These are phyloP conservation scores for Mollisiaceae sp. DNA, from an alignment of 2,329 filamentous ascomycete species.

Conservation along the genomic window DNA sequence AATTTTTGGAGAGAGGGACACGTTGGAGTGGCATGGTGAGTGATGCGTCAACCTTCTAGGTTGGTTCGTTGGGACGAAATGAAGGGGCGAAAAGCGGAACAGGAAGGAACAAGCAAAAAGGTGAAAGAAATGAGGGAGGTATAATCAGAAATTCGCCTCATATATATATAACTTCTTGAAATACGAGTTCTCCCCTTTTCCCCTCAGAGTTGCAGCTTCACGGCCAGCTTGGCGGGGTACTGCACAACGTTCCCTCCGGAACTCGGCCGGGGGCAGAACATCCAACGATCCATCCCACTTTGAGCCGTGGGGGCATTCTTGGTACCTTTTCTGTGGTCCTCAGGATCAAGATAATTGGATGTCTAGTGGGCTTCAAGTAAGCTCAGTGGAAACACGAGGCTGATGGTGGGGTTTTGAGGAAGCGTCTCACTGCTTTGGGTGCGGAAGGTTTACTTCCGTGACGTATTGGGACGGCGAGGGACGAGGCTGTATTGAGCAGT, in stretches of 20 bases:
- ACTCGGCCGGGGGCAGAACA: background rate
- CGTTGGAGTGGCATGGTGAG: slow-evolving; percentile 15
- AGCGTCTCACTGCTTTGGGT: slow-evolving; percentile 8
- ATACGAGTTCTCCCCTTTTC: too few species aligned
- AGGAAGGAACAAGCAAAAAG: background rate
- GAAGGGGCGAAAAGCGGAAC: background rate
- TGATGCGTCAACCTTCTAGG: background rate
- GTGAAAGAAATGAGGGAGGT: too few species aligned
- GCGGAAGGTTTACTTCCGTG: slow-evolving; percentile 15
- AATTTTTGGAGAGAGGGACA: slow-evolving; percentile 57
- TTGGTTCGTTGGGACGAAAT: background rate
- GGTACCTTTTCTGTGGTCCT: background rate
- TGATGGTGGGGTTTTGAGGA: background rate
- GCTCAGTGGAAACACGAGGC: slow-evolving; percentile 14
- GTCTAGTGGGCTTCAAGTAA: background rate
- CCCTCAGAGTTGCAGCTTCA: background rate
- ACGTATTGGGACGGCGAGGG: background rate
- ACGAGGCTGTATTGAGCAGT: background rate
- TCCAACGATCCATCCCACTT: slow-evolving; percentile 4
- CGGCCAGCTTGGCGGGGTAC: slow-evolving; percentile 13
- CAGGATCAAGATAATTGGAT: slow-evolving; percentile 1
- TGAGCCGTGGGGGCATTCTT: slow-evolving; percentile 9
- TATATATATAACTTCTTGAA: too few species aligned
- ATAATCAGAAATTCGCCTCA: too few species aligned
- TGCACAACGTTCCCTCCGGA: slow-evolving; percentile 15